Percentiles rank a stretch among this genome's conserved stretches.
phyloP scores from a whole-genome alignment of 768 basidiomycete species.

The Clavaria fumosa region DNA sequence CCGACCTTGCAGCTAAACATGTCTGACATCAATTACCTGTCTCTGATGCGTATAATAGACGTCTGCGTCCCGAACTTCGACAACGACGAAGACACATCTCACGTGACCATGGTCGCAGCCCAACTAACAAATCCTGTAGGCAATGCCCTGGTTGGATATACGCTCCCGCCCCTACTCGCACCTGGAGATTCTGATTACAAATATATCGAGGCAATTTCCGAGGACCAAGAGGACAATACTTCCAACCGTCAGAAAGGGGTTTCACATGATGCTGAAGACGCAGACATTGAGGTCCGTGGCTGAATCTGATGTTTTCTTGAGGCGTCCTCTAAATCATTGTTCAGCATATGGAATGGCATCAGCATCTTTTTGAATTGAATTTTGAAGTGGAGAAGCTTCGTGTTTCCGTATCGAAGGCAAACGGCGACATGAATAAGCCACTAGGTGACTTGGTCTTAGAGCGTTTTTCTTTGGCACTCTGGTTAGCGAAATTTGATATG shows the following conservation, averaged over 20 bases:
- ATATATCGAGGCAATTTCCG: slow-evolving; percentile 46
- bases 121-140: too few species aligned
- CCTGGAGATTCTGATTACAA: slow-evolving; percentile 48
- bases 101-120: too few species aligned
- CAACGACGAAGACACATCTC: too few species aligned
- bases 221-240: slow-evolving; percentile 30
- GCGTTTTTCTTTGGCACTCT: slow-evolving; percentile 61
- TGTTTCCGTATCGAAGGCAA: slow-evolving; percentile 65
- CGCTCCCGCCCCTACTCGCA: slow-evolving; percentile 45
- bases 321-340: not conserved
- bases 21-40: slow-evolving; percentile 82
- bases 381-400: slow-evolving; percentile 79
- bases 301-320: slow-evolving; percentile 1
- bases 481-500: slow-evolving; percentile 73
- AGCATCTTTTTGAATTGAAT: slow-evolving; percentile 62
- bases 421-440: slow-evolving; percentile 38
- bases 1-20: slow-evolving; percentile 82
- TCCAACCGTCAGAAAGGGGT: slow-evolving; percentile 28
- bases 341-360: slow-evolving; percentile 30
- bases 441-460: slow-evolving; percentile 71
- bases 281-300: slow-evolving; percentile 31
- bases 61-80: slow-evolving; percentile 78
- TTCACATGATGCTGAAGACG: slow-evolving; percentile 64
- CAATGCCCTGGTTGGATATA: too few species aligned
- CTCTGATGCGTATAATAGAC: slow-evolving; percentile 84